Percentiles rank a stretch among this genome's conserved stretches.
These are phyloP conservation scores for Chlorella vulgaris DNA, from an alignment of 139 green algal genomes.

Conservation along the genomic window DNA sequence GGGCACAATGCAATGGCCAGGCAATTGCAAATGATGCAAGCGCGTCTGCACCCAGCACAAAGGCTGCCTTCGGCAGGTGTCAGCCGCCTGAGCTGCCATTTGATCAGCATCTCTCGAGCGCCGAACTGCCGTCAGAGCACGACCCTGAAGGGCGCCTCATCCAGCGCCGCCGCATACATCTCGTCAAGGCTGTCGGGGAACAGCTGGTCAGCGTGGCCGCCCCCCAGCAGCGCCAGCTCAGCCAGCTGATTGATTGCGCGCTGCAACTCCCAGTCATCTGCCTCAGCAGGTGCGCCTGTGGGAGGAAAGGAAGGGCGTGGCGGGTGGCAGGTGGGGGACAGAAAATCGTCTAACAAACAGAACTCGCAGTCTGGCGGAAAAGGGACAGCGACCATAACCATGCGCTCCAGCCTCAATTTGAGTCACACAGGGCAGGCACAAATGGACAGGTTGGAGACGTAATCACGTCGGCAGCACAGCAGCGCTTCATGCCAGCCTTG, in stretches of 20 bases:
- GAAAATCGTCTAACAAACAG: no score
- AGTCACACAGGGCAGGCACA: no score
- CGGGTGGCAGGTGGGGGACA: not conserved
- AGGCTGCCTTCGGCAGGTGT: no score
- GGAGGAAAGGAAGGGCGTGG: not conserved
- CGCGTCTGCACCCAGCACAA: no score
- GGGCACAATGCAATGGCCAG: no score
- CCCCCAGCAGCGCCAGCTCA: constrained; percentile 71
- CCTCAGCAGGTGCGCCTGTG: constrained; percentile 6
- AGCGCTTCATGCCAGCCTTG: not conserved
- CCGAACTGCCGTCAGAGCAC: constrained; percentile 46
- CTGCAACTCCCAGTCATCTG: constrained; percentile 37
- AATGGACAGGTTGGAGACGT: no score
- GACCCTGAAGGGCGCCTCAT: constrained; percentile 68
- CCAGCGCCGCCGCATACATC: constrained; percentile 49
- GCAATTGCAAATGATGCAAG: no score
- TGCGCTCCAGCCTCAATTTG: no score
- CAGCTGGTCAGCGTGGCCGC: constrained; percentile 27
- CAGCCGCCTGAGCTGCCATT: no score
- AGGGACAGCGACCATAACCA: no score
- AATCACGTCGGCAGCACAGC: not conserved
- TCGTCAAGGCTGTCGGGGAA: constrained; percentile 41
- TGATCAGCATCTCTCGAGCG: no score
- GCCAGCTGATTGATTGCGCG: constrained; percentile 50
- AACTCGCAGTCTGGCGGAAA: no score